phyloP scores from a whole-genome alignment of 352 stramenopile species.

The Globisporangium apiculatum region DNA sequence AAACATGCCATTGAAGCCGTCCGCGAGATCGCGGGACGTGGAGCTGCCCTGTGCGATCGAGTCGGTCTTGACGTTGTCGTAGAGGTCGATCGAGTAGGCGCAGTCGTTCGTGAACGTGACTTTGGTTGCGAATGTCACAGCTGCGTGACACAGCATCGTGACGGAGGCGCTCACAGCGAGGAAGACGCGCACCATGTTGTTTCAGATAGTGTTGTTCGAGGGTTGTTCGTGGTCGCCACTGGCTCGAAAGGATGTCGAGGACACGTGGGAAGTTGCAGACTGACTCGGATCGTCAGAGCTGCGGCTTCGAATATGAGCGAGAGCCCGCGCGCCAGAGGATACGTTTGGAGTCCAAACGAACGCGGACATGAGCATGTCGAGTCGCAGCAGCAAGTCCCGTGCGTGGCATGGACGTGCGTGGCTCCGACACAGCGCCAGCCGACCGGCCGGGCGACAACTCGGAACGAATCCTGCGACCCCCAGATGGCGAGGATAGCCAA shows the following conservation, averaged over 20 bases:
- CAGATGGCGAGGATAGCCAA: too few relatives aligned
- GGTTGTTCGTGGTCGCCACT: not conserved
- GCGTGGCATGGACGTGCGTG: too few relatives aligned
- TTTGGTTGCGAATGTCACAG: constrained; percentile 24
- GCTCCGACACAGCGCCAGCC: too few relatives aligned
- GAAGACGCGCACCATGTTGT: constrained; percentile 37
- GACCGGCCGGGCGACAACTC: too few relatives aligned
- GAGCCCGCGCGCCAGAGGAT: not conserved
- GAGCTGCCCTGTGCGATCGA: constrained; percentile 26
- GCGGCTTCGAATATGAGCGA: too few relatives aligned
- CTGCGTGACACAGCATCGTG: constrained; percentile 19
- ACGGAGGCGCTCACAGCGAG: constrained; percentile 27
- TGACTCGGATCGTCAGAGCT: not conserved
- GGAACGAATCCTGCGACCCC: too few relatives aligned
- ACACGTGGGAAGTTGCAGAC: constrained; percentile 9
- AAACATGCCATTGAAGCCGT: constrained; percentile 57
- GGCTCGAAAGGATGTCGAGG: not conserved
- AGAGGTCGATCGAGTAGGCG: constrained; percentile 36
- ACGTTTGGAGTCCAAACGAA: not conserved
- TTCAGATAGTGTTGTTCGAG: not conserved
- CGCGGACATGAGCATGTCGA: too few relatives aligned
- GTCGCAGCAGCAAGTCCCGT: too few relatives aligned
- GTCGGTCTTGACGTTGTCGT: constrained; percentile 44
- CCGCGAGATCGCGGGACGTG: constrained; percentile 24
- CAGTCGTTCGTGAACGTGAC: constrained; percentile 53